phyloP scores from a whole-genome alignment of 176 grass and related monocot species.

The Juncus effusus region DNA sequence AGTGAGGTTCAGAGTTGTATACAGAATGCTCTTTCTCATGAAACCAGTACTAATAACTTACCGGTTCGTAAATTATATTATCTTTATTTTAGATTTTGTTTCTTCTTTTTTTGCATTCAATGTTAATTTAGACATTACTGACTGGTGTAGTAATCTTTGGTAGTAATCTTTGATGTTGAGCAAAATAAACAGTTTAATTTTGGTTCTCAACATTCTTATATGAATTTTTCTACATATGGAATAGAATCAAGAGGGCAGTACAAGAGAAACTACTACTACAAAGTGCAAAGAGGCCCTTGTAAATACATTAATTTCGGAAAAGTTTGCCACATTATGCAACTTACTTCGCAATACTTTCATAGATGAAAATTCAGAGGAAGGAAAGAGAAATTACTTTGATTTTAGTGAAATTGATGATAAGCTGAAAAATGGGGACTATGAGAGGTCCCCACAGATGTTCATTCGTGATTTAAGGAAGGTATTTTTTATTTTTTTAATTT shows the following conservation, averaged over 20 bases:
- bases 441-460: constrained; percentile 49
- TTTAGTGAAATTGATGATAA: constrained; percentile 68
- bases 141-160: no score
- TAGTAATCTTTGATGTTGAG: no score
- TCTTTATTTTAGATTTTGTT: background rate
- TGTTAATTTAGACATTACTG: no score
- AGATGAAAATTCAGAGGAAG: constrained; percentile 44
- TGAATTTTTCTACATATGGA: no score
- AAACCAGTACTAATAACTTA: constrained; percentile 1
- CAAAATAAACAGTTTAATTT: no score
- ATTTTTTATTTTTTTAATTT: constrained; percentile 11
- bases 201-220: no score
- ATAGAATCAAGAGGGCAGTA: constrained; percentile 2
- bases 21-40: constrained; percentile 36
- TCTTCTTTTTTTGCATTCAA: background rate
- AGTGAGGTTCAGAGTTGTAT: constrained; percentile 62
- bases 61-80: background rate
- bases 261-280: constrained; percentile 21
- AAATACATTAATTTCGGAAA: constrained; percentile 61
- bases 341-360: constrained; percentile 45
- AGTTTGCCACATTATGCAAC: constrained; percentile 68
- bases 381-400: constrained; percentile 54
- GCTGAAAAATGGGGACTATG: constrained; percentile 87
- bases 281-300: constrained; percentile 61
- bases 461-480: constrained; percentile 66